Evolutionary conservation across 352 stramenopile genomes (phyloP).

Genomic region (Globisporangium paroecandrum): DNA sequence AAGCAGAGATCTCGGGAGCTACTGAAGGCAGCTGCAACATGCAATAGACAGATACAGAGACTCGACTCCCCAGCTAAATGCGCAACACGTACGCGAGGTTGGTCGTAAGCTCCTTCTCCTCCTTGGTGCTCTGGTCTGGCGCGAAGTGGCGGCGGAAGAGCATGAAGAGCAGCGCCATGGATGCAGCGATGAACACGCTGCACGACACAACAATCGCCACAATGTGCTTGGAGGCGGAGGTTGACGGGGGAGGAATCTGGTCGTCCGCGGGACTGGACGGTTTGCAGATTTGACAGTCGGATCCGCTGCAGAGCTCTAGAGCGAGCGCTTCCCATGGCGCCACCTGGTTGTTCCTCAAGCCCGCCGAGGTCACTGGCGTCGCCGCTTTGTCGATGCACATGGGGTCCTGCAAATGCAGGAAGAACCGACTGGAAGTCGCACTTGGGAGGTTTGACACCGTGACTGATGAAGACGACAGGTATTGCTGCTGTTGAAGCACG

Average conservation of each 20-base stretch:
- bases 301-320: conserved; percentile 24
- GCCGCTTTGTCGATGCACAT: conserved; percentile 29
- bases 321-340: conserved; percentile 3
- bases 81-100: conserved; percentile 47
- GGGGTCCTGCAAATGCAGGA: conserved; percentile 22
- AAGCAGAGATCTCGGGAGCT: neutral
- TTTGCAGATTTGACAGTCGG: conserved; percentile 14
- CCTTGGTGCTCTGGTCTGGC: conserved; percentile 33
- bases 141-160: conserved; percentile 38
- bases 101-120: conserved; percentile 48
- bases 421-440: conserved; percentile 22
- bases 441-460: conserved; percentile 8
- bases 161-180: conserved; percentile 31
- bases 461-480: conserved; percentile 11
- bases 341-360: neutral
- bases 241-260: neutral
- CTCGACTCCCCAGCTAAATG: neutral
- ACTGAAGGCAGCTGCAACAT: neutral
- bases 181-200: conserved; percentile 46
- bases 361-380: neutral
- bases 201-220: conserved; percentile 40
- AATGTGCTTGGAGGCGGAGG: conserved; percentile 20
- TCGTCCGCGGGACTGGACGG: conserved; percentile 3
- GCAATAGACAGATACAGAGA: neutral
- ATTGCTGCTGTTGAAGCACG: conserved; percentile 16